Evolutionary conservation across 805 yeast species (phyloP), one percentile per base, ranked within the genome.

Genomic region (Scheffersomyces spartinae): DNA sequence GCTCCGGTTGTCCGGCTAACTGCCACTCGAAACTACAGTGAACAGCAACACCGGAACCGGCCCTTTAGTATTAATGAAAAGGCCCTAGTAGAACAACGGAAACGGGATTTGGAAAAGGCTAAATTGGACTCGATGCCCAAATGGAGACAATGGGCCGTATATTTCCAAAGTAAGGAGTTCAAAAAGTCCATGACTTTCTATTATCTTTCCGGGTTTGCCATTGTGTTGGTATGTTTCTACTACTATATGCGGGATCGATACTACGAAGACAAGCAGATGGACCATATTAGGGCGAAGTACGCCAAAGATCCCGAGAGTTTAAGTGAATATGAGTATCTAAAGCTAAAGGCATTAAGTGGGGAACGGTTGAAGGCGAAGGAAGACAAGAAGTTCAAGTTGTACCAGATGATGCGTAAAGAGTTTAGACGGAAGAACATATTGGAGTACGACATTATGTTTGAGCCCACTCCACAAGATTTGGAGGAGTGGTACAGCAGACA

Each of bases 341-440:
- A 78, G 42, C 49, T 76, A 32, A 73, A 78, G 40, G 74, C 74
- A 26, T 46, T 77, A 19, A 50, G 64, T 25, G 58, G 61, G 5
- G 80, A 76, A 9, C 60, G 61, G 26, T 50, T 78, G 31, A 64
- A 84, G 45, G 72, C 81, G 1, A 62, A 74, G 31, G 91, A 80
- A 45, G 60, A 62, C 29, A 56, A 64, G 39, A 76, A 70, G 47
- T 60, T 74, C 33, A 60, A 61, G 20, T 68, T 74, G 17, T 81
- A 81, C 43, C 67, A 64, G 28, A 52, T 67, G 42, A 52, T 80
- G 61, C 43, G 67, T 26, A 59, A 60, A 33, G 64, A 60, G 33
- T 59, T 55, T 29, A 43, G 64, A 33, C 40, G 63, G 21, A 50
- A 54, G 40, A 45, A 57, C 35, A 32, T 56, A 17, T 44, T 56